phyloP scores from a whole-genome alignment of 345 rosid species.

The Crucihimalaya himalaica region DNA sequence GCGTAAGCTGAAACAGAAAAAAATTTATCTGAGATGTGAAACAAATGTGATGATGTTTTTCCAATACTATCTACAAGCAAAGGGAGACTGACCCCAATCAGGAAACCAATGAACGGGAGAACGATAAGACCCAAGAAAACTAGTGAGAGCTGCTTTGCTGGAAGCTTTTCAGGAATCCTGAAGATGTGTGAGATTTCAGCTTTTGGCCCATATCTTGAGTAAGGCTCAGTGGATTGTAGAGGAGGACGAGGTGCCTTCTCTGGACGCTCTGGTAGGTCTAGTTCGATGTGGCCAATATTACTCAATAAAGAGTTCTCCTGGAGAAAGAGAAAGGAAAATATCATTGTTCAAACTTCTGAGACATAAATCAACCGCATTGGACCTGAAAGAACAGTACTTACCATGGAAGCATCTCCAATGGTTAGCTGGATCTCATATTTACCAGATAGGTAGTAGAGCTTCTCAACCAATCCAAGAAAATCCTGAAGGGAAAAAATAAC shows the following conservation, averaged over 20 bases:
- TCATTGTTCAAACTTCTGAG: slow-evolving; percentile 4
- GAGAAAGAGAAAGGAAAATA: slow-evolving; percentile 5
- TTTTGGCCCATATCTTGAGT: slow-evolving; percentile 76
- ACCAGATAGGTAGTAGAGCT: slow-evolving; percentile 90
- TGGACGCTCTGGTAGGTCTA: slow-evolving; percentile 91
- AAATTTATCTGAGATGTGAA: neutral
- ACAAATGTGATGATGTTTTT: neutral
- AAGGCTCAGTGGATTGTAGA: slow-evolving; percentile 58
- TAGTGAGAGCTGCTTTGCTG: slow-evolving; percentile 76
- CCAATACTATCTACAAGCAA: neutral
- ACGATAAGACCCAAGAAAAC: slow-evolving; percentile 76
- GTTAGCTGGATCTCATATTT: slow-evolving; percentile 83
- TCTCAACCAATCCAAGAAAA: slow-evolving; percentile 92
- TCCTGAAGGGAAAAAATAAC: slow-evolving; percentile 56
- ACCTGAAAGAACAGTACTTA: slow-evolving; percentile 41
- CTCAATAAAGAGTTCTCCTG: slow-evolving; percentile 87
- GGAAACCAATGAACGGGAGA: slow-evolving; percentile 77
- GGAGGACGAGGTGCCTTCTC: slow-evolving; percentile 91
- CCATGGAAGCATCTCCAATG: slow-evolving; percentile 95
- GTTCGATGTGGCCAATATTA: slow-evolving; percentile 69
- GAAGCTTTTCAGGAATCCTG: slow-evolving; percentile 86
- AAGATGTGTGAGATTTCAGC: slow-evolving; percentile 90
- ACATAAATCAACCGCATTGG: neutral
- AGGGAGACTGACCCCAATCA: slow-evolving; percentile 76
- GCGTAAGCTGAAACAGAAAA: slow-evolving; percentile 53